Evolutionary conservation across 2,329 filamentous ascomycete genomes (phyloP).

Genomic region (Macroventuria anomochaeta): DNA sequence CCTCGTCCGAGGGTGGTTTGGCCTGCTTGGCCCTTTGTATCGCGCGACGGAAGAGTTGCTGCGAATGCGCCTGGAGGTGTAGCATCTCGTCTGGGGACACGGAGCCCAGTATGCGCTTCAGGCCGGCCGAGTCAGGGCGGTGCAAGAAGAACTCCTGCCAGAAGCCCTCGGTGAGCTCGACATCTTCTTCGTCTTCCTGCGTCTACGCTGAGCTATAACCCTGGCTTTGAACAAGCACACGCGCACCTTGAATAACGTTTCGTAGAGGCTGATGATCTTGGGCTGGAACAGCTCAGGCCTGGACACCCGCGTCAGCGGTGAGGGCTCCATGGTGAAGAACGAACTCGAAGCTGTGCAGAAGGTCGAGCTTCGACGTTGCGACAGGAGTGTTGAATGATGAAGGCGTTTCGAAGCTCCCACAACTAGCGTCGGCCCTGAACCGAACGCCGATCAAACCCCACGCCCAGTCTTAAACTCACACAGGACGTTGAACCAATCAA

Average conservation of each 20-base stretch:
- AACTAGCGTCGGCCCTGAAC: constrained; percentile 13
- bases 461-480: too few relatives aligned
- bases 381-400: constrained; percentile 8
- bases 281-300: constrained; percentile 90
- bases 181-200: constrained; percentile 63
- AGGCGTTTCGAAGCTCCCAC: constrained; percentile 16
- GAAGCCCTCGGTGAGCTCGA: constrained; percentile 83
- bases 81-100: constrained; percentile 77
- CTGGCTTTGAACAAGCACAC: not conserved
- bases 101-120: constrained; percentile 73
- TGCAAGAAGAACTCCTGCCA: constrained; percentile 96
- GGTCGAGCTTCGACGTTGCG: constrained; percentile 2
- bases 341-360: not conserved
- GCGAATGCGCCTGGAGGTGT: constrained; percentile 74
- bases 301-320: constrained; percentile 90
- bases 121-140: constrained; percentile 73
- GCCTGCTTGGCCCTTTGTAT: constrained; percentile 71
- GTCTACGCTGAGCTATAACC: constrained; percentile 27
- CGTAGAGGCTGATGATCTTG: constrained; percentile 91
- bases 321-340: constrained; percentile 72
- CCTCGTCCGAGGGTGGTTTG: constrained; percentile 68
- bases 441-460: constrained; percentile 13
- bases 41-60: constrained; percentile 78
- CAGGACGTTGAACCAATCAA: too few relatives aligned
- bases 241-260: constrained; percentile 72